Conservation (phyloP, 2,329 filamentous ascomycete genomes). For the Leptographium procerum region DNA sequence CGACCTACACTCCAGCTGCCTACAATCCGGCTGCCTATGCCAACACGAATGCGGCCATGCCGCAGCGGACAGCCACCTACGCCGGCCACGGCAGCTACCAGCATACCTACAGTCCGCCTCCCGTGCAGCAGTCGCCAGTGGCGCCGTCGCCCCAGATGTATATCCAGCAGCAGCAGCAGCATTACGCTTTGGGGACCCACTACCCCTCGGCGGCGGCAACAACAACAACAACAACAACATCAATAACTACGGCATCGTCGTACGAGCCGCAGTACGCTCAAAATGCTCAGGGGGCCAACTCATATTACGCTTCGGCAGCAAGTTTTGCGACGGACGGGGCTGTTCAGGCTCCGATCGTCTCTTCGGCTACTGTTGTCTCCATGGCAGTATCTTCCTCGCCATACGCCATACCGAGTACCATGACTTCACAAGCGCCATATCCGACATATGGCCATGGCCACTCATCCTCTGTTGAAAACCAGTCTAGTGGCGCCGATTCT, state of each 20-base stretch:
- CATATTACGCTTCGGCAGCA: conserved; percentile 3
- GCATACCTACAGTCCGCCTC: conserved; percentile 28
- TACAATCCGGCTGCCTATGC: conserved; percentile 53
- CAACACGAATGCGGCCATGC: conserved; percentile 24
- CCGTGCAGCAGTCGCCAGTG: conserved; percentile 1
- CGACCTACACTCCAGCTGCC: conserved; percentile 32
- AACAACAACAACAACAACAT: conserved; percentile 11
- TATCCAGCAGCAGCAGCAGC: conserved; percentile 5
- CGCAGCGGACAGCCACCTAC: conserved; percentile 41
- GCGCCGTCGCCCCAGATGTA: conserved; percentile 4
- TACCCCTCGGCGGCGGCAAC: conserved; percentile 11
- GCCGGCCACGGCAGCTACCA: conserved; percentile 34
- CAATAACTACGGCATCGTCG: conserved; percentile 7
- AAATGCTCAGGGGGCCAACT: conserved; percentile 8
- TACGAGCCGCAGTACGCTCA: conserved; percentile 17
- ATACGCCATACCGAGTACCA: conserved; percentile 15
- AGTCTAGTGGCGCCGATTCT: conserved; percentile 31
- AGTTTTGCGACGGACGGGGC: conserved; percentile 21
- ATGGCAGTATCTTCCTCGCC: not conserved
- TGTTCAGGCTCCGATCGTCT: conserved; percentile 20
- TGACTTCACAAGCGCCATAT: conserved; percentile 36
- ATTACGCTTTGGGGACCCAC: conserved; percentile 12
- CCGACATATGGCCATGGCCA: conserved; percentile 23
- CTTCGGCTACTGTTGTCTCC: conserved; percentile 5
- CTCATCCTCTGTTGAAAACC: not conserved